Base-by-base conservation (phyloP, 768 basidiomycete genomes). In the Phlebiopsis gigantea region DNA sequence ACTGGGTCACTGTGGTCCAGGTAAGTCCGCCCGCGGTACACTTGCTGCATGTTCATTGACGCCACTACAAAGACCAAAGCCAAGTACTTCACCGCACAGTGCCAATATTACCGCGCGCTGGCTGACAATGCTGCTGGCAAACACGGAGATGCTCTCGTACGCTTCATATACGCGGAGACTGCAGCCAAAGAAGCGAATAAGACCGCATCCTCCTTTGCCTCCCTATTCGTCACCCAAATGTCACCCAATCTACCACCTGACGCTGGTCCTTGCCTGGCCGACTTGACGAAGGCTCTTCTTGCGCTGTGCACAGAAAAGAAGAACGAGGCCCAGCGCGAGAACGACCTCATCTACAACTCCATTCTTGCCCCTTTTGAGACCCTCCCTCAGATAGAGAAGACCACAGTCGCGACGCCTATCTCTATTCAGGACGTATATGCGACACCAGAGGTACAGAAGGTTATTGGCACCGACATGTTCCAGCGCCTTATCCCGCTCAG, bases 291-390 rank as follows among this genome's bases (percentile, higher is more conserved):
- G 68, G 79, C 85, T 0, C 93, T 95, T 61, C 75, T 86, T 4
- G 81, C 87, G 4, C 74, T 94, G 45, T 87, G 88, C 63, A 75
- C 81, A 0, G 93, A 96, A 62, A 83, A 81, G 57, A 85, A 83
- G 66, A 73, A 71, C 52, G 88, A 93, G 60, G 90, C 90, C 0
- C 79, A 81, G 53, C 85, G 89, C 53, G 94, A 97, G 73, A 98
- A 98, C 70, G 96, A 98, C 67, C 82, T 99, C 51, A 96, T 99
- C 61, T 99, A 99, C 75, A 93, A 98, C 66, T 92, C 92, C 3
- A 80, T 95, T 55, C 72, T 93, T 0, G 91, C 93, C 5, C 74
- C 88, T 8, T 78, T 84, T 1, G 90, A 95, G 34, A 80, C 88
- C 0, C 79, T 98, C 1, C 83, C 94, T 0, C 66, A 73, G 8